Base-by-base conservation (phyloP, 2,329 filamentous ascomycete species). In the Colletotrichum musicola region DNA sequence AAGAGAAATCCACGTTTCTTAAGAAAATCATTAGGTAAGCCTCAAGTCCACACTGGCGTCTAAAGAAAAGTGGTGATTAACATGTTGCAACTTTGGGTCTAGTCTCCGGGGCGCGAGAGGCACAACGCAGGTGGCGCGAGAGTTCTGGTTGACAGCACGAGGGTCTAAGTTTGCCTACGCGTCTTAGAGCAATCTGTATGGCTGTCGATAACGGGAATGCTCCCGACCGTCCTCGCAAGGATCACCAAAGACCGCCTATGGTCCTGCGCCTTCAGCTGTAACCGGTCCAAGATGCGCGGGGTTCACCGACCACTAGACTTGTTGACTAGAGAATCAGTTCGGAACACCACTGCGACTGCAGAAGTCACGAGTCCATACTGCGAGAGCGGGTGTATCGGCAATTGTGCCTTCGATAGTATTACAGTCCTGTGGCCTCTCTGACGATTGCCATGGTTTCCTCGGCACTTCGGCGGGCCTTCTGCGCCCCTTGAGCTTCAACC, bases 141-240 rank as follows among this genome's bases (percentile, higher is more conserved):
- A 93, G 35, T 94, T 94, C 75, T 94, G 91, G 89, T 79, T 93
- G n/a, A 83, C 85, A 2, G 90, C 90, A 70, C 83, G 91, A 69
- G 87, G 87, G 6, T 84, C 85, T 0, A 88, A 82, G 73, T 91
- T 90, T 77, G 82, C 88, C 9, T 91, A 90, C 77, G 85, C 82
- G 56, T 89, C 88, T 51, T 90, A 73, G 77, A 18, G 40, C 40
- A 42, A n/a, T 13, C 6, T 13, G 40, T 6, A 42, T 10, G 30
- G 30, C 30, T 35, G 30, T 35, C 30, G 30, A 35, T 10, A 35
- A 35, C 30, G 30, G 30, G 30, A 35, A 10, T 9, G 30, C 30
- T 35, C 30, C 30, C 30, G 6, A 35, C 30, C 30, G 10, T 7
- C 30, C 30, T 35, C 10, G 30, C 30, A 35, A 10, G 30, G 10